A percentile compares a stretch with the other conserved stretches of the same genome.
These are phyloP conservation scores for Lanmaoa rubissima DNA, from an alignment of 768 basidiomycete genomes.

Conservation along the genomic window DNA sequence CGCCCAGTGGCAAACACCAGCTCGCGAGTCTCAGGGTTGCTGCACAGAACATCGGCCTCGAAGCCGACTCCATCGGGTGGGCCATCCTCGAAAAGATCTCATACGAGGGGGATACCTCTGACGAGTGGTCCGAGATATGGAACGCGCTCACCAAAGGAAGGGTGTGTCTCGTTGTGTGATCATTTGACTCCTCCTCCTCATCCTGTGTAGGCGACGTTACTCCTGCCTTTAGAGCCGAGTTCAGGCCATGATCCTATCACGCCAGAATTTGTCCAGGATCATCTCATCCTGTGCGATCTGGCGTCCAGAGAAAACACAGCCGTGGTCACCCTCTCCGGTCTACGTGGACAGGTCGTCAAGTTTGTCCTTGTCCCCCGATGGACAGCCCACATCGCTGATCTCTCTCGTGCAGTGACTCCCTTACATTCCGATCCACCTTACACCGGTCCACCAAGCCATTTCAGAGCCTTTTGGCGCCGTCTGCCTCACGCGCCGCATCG, in stretches of 20 bases:
- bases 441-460: constrained; percentile 42
- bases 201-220: constrained; percentile 62
- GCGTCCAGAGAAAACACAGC: constrained; percentile 45
- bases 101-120: constrained; percentile 44
- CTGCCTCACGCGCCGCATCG: constrained; percentile 35
- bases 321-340: constrained; percentile 78
- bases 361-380: constrained; percentile 38
- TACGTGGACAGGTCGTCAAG: constrained; percentile 69
- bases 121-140: constrained; percentile 75
- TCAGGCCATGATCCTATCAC: constrained; percentile 57
- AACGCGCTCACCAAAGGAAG: constrained; percentile 59
- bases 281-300: constrained; percentile 67
- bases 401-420: constrained; percentile 28
- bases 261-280: constrained; percentile 78
- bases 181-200: background rate
- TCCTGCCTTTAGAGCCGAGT: constrained; percentile 69
- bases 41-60: constrained; percentile 66
- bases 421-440: constrained; percentile 46
- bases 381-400: constrained; percentile 32
- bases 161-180: constrained; percentile 41
- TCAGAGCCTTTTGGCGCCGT: constrained; percentile 33
- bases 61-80: constrained; percentile 66
- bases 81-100: constrained; percentile 73
- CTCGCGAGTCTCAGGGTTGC: constrained; percentile 72
- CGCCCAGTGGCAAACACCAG: constrained; percentile 65